Conservation (phyloP, 306 rosid genomes). For the Pyrus pyrifolia region DNA sequence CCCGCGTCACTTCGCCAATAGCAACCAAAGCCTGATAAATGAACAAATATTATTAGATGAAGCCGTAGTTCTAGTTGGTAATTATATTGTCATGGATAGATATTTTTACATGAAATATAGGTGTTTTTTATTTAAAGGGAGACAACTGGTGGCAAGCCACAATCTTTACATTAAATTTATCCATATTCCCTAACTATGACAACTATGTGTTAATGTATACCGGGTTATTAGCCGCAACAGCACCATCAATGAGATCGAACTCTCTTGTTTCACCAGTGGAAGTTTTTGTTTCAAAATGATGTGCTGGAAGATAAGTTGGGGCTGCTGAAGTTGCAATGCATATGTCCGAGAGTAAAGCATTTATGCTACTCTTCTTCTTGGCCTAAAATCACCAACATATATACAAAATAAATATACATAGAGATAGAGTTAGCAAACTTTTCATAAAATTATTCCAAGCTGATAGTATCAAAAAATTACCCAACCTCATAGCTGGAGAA, state of each 20-base stretch:
- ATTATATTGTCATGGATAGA: neutral
- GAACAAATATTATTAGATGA: neutral
- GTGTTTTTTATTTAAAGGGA: neutral
- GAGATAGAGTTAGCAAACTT: neutral
- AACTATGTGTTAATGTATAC: slow-evolving; percentile 7
- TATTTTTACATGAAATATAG: neutral
- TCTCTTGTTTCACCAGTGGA: slow-evolving; percentile 17
- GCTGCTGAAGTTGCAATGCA: slow-evolving; percentile 46
- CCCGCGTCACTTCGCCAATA: slow-evolving; percentile 21
- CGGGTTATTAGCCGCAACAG: slow-evolving; percentile 44
- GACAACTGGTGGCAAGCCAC: no score
- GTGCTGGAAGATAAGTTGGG: slow-evolving; percentile 33
- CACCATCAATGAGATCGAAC: slow-evolving; percentile 42
- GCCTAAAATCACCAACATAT: slow-evolving; percentile 9
- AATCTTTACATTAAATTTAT: no score
- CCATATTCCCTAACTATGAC: neutral
- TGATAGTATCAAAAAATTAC: no score
- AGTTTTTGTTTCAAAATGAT: slow-evolving; percentile 22
- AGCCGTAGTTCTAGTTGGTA: neutral
- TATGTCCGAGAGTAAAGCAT: slow-evolving; percentile 15
- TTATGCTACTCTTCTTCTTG: slow-evolving; percentile 5
- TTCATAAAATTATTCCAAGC: neutral
- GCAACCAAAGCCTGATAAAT: slow-evolving; percentile 24
- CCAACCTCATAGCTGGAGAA: slow-evolving; percentile 34
- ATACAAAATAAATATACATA: neutral